Evolutionary conservation across 2,329 filamentous ascomycete species (phyloP), one percentile per base, ranked within the genome.

Genomic region (Pseudogymnoascus pannorum): DNA sequence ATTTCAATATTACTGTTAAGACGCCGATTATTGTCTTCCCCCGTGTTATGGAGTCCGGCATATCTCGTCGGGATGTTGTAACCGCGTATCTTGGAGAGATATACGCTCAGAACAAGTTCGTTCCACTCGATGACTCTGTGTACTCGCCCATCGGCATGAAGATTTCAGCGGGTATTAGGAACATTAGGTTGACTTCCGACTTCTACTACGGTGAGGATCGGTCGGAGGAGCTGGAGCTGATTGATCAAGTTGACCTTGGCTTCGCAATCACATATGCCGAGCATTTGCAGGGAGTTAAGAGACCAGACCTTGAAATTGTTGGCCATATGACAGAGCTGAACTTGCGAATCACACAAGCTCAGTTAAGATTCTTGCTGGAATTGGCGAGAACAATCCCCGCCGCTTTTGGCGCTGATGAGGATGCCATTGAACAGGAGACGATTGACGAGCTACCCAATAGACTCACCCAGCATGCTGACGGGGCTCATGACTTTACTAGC

Each of bases 1-100:
- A 95, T 72, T 97, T 97, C 62, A 94, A 99, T 70, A 84, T 99
- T 18, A 81, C 95, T 18, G 84, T 99, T 70, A 96, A 91, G 71
- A 99, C 94, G 0, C 94, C 95, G 0, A 99, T 99, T 65, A 85
- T 99, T 36, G 89, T 97, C 1, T 99, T 99, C 74, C 94, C 95
- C 1, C 82, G 91, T 26, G 82, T 87, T 63, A 85, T 94, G 63
- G 78, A 85, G 5, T 86, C 87, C 8, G 88, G 88, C 6, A 83
- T 81, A 36, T 81, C 87, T 2, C 83, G 86, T 63, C 84, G 91
- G 60, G 94, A 99, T 72, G 81, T 92, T 5, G 78, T 99, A 61
- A 97, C 92, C 0, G 94, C 93, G 0, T 95, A 97, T 69, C 78
- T 99, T 2, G 94, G 94, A 75, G 95, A 99, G 72, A 97, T 99